These are phyloP conservation scores for Penicillium riverlandense DNA, from an alignment of 495 filamentous ascomycete genomes.

Conservation along the genomic window DNA sequence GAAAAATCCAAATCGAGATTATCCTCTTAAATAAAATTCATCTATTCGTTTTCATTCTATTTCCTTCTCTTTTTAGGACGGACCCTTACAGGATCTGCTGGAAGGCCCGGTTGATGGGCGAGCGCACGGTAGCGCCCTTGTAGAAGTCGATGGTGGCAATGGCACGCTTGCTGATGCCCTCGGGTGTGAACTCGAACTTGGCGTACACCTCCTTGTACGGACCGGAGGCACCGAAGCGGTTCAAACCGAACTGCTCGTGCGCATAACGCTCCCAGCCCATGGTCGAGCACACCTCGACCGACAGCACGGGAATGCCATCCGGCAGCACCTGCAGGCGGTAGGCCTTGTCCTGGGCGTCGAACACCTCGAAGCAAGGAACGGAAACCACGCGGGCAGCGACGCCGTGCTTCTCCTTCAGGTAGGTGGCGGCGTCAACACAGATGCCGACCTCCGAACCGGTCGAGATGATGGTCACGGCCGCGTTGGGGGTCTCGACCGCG, in stretches of 20 bases:
- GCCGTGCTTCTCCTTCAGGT: conserved; percentile 83
- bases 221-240: conserved; percentile 94
- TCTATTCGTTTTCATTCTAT: conserved; percentile 23
- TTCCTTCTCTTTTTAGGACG: too few species aligned
- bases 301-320: conserved; percentile 88
- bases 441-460: conserved; percentile 96
- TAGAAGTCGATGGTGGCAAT: conserved; percentile 89
- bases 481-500: conserved; percentile 72
- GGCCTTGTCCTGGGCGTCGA: conserved; percentile 87
- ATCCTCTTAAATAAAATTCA: conserved; percentile 2
- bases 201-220: conserved; percentile 97
- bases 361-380: conserved; percentile 95
- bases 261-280: conserved; percentile 96
- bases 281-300: conserved; percentile 90
- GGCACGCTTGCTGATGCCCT: conserved; percentile 93
- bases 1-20: neutral
- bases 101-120: conserved; percentile 83
- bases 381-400: conserved; percentile 90
- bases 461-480: conserved; percentile 83
- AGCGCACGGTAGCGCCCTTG: conserved; percentile 86
- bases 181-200: conserved; percentile 99
- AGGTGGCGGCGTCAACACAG: conserved; percentile 83
- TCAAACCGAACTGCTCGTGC: conserved; percentile 98
- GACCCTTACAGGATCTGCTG: conserved; percentile 38
- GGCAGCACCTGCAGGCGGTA: conserved; percentile 88